These are phyloP conservation scores for Leucogyrophana mollusca DNA, from an alignment of 768 basidiomycete genomes.

Conservation along the genomic window DNA sequence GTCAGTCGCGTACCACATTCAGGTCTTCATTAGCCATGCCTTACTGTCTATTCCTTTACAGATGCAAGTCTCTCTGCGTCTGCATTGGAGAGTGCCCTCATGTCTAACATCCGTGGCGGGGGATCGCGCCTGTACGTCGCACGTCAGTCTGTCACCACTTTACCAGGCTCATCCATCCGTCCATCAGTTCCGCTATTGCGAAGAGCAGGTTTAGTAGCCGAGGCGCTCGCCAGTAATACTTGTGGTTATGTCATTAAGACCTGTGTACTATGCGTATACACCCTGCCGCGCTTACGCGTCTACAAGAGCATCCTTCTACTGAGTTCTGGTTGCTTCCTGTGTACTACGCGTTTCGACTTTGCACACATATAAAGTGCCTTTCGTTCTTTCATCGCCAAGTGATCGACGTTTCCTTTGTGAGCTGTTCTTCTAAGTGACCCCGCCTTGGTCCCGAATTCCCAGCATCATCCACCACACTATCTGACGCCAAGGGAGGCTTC, in stretches of 20 bases:
- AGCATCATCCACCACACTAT: too few relatives aligned
- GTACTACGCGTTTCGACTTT: too few relatives aligned
- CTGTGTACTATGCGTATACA: too few relatives aligned
- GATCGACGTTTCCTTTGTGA: too few relatives aligned
- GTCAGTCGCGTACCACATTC: conserved; percentile 41
- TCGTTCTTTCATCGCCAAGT: too few relatives aligned
- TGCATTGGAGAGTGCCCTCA: conserved; percentile 74
- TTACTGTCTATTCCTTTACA: conserved; percentile 20
- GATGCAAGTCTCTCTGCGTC: conserved; percentile 78
- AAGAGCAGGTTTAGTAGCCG: conserved; percentile 29
- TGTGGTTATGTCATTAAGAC: background rate
- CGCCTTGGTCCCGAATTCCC: too few relatives aligned
- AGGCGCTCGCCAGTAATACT: conserved; percentile 23
- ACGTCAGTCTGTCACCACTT: background rate
- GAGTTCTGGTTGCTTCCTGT: too few relatives aligned
- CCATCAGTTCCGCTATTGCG: conserved; percentile 32
- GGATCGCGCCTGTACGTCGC: conserved; percentile 69
- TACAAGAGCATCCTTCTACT: too few relatives aligned
- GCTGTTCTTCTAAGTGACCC: too few relatives aligned
- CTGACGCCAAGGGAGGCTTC: too few relatives aligned
- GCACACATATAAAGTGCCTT: too few relatives aligned
- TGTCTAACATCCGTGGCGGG: conserved; percentile 69
- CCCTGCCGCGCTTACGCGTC: too few relatives aligned
- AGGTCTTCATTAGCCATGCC: background rate
- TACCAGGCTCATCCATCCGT: background rate